Conservation (phyloP, 2,329 filamentous ascomycete genomes). For the Cadophora gregata region DNA sequence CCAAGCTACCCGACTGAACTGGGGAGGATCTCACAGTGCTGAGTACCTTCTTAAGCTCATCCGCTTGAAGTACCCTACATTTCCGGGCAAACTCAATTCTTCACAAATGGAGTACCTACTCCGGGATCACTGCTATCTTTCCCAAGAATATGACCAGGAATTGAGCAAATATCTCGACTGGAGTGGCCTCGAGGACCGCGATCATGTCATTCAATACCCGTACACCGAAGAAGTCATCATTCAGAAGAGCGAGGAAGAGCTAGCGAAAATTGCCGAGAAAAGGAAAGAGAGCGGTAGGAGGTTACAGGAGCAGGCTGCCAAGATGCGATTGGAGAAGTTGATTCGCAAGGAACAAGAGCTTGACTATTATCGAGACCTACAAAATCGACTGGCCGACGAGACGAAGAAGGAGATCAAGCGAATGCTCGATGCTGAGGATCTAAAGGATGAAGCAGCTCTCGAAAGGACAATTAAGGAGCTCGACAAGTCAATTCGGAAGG, state of each 20-base stretch:
- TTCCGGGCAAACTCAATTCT: constrained; percentile 83
- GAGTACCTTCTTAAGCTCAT: constrained; percentile 93
- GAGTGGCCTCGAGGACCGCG: constrained; percentile 88
- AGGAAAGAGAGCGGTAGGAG: constrained; percentile 93
- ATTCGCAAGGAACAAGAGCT: constrained; percentile 96
- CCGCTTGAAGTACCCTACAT: constrained; percentile 87
- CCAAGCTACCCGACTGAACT: constrained; percentile 89
- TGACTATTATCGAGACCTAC: constrained; percentile 89
- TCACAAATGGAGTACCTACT: constrained; percentile 89
- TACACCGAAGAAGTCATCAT: constrained; percentile 89
- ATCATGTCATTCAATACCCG: constrained; percentile 89
- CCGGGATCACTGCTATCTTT: constrained; percentile 87
- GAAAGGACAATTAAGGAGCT: constrained; percentile 87
- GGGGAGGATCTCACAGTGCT: constrained; percentile 88
- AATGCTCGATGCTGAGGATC: constrained; percentile 85
- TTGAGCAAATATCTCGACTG: constrained; percentile 81
- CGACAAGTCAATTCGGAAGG: constrained; percentile 87
- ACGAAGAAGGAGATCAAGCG: constrained; percentile 92
- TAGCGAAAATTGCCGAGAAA: constrained; percentile 87
- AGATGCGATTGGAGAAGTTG: constrained; percentile 94
- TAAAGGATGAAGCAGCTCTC: constrained; percentile 88
- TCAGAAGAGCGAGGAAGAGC: constrained; percentile 93
- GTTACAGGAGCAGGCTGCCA: constrained; percentile 93
- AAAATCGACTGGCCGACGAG: constrained; percentile 71
- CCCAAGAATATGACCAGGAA: constrained; percentile 81